Conservation (phyloP, 495 filamentous ascomycete species). For the Achaetomiella virescens region DNA sequence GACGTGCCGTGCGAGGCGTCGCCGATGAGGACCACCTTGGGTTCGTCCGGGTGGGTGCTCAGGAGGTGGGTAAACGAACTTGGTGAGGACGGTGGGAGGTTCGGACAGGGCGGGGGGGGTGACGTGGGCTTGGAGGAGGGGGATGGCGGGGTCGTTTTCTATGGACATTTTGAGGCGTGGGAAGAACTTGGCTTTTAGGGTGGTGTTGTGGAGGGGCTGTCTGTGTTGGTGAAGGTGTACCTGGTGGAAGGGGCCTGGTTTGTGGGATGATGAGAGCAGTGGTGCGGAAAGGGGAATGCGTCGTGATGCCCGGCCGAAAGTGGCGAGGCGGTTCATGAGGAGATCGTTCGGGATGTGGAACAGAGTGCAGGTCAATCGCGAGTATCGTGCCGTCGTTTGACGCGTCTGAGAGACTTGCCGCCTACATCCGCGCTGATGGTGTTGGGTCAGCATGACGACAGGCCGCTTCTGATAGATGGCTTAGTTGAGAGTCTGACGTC, state of each 20-base stretch:
- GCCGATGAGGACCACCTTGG: slow-evolving; percentile 48
- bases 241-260: too few species aligned
- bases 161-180: slow-evolving; percentile 4
- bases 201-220: neutral
- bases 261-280: neutral
- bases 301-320: neutral
- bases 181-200: neutral
- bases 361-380: neutral
- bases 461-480: neutral
- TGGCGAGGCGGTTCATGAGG: slow-evolving; percentile 3
- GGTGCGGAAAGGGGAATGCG: neutral
- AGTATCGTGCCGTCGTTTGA: neutral
- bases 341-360: neutral
- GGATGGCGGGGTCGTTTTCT: neutral
- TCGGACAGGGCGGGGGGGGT: slow-evolving; percentile 4
- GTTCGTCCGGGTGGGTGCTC: neutral
- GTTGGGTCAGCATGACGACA: slow-evolving; percentile 5
- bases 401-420: slow-evolving; percentile 1
- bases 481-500: neutral
- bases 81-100: neutral
- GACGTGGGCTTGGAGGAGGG: slow-evolving; percentile 6
- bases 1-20: slow-evolving; percentile 55
- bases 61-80: neutral
- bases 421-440: neutral
- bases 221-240: neutral